A percentile compares a stretch with the other conserved stretches of the same genome.
These are phyloP conservation scores for Fusarium palustre DNA, from an alignment of 2,329 filamentous ascomycete genomes.

Conservation along the genomic window DNA sequence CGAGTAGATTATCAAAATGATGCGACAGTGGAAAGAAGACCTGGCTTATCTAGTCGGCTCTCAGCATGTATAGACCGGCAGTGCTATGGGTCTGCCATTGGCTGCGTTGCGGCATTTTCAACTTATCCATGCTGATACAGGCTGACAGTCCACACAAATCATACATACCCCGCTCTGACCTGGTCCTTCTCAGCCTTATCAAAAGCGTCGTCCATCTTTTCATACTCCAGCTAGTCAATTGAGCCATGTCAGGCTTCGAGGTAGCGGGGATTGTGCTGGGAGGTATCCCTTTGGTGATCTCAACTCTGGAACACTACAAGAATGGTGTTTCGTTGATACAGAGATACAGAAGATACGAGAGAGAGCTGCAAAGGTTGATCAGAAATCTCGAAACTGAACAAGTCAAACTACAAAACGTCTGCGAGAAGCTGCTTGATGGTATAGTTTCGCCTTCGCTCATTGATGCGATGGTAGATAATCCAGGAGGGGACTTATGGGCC, in stretches of 20 bases:
- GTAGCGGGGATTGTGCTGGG: slow-evolving; percentile 7
- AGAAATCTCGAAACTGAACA: slow-evolving; percentile 13
- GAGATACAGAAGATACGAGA: neutral
- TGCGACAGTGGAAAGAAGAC: neutral
- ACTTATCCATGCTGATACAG: neutral
- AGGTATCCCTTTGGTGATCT: neutral
- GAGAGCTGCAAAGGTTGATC: slow-evolving; percentile 10
- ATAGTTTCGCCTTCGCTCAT: neutral
- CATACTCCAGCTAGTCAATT: too few relatives aligned
- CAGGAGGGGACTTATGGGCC: neutral
- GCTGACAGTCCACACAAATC: neutral
- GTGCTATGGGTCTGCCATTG: neutral
- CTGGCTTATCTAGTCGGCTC: neutral
- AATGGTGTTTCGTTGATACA: neutral
- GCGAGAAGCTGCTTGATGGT: slow-evolving; percentile 13
- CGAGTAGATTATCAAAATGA: neutral
- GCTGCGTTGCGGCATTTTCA: neutral
- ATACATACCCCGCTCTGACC: neutral
- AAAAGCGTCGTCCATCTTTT: neutral
- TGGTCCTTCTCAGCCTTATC: neutral
- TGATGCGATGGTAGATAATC: slow-evolving; percentile 10
- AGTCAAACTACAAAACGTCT: slow-evolving; percentile 19
- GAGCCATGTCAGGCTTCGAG: slow-evolving; percentile 22
- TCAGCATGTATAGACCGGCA: neutral
- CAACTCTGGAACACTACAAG: slow-evolving; percentile 11